A percentile compares a stretch with the other conserved stretches of the same genome.
Evolutionary conservation across 306 rosid genomes (phyloP).

Genomic region (Boehmeria nivea): DNA sequence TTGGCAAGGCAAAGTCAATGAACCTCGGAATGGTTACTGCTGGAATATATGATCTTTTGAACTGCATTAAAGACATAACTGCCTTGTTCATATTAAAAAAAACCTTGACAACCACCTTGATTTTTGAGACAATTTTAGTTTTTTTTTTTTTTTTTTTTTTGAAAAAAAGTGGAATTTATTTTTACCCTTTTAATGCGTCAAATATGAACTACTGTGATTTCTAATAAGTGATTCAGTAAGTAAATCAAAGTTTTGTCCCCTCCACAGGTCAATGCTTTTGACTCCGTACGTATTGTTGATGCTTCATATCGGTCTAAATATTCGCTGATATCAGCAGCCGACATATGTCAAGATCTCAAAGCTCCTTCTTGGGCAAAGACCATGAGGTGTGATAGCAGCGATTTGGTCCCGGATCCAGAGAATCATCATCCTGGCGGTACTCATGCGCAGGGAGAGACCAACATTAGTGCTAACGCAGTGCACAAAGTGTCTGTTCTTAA

Average conservation of each 20-base stretch:
- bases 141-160: too few species aligned
- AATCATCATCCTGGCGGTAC: constrained; percentile 20
- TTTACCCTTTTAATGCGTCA: too few species aligned
- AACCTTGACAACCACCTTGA: too few species aligned
- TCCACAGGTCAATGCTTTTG: constrained; percentile 81
- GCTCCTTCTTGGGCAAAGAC: constrained; percentile 38
- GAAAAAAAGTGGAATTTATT: too few species aligned
- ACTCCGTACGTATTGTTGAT: constrained; percentile 65
- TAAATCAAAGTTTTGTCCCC: not conserved
- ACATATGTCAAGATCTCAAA: constrained; percentile 30
- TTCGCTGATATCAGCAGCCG: constrained; percentile 49
- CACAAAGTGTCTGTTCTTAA: constrained; percentile 87
- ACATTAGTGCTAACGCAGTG: constrained; percentile 27
- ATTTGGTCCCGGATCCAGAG: constrained; percentile 19
- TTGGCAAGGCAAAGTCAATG: not conserved
- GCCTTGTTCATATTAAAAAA: too few species aligned
- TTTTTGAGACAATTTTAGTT: too few species aligned
- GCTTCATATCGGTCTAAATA: constrained; percentile 65
- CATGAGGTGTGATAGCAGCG: constrained; percentile 22
- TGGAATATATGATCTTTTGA: constrained; percentile 1
- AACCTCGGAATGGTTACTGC: constrained; percentile 14
- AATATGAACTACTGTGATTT: too few species aligned
- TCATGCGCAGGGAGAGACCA: constrained; percentile 28
- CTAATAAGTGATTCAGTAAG: not conserved
- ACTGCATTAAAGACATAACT: too few species aligned